Evolutionary conservation across 331 rosid species (phyloP).

Genomic region (Stylosanthes scabra): DNA sequence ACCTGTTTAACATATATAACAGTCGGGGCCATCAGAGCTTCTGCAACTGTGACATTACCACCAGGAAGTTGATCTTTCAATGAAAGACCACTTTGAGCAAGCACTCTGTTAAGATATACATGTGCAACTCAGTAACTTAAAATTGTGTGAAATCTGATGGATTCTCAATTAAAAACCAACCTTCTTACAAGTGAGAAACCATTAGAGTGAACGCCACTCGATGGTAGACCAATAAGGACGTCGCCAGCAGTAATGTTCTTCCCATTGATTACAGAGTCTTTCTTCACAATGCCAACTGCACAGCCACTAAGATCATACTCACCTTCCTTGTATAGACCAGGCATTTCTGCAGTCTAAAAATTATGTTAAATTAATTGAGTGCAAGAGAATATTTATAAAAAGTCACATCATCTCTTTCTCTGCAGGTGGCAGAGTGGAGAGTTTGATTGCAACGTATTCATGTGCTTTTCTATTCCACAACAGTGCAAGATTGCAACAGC

Average conservation of each 20-base stretch:
- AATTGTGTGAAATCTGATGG: not conserved
- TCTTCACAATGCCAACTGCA: conserved; percentile 86
- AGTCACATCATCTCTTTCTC: not conserved
- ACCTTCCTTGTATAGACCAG: conserved; percentile 83
- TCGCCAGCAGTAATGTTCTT: conserved; percentile 74
- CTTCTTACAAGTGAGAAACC: conserved; percentile 95
- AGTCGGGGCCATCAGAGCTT: conserved; percentile 95
- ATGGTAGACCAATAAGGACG: conserved; percentile 82
- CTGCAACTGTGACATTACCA: conserved; percentile 60
- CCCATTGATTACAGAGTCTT: conserved; percentile 79
- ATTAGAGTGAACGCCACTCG: conserved; percentile 92
- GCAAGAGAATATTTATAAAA: conserved; percentile 16
- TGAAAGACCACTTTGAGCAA: conserved; percentile 72
- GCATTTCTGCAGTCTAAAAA: conserved; percentile 96
- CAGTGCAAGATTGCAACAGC: conserved; percentile 25
- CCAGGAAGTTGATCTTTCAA: conserved; percentile 77
- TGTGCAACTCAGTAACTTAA: conserved; percentile 1
- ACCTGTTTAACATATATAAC: conserved; percentile 92
- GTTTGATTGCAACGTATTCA: conserved; percentile 16
- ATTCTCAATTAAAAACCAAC: conserved; percentile 46
- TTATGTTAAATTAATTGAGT: conserved; percentile 26
- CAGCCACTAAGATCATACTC: conserved; percentile 97
- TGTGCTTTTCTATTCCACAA: conserved; percentile 9
- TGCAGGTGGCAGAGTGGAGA: not conserved
- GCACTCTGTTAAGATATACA: conserved; percentile 56